Evolutionary conservation across 2,329 filamentous ascomycete genomes (phyloP), one percentile per base, ranked within the genome.

Genomic region (Colletotrichum camelliae): DNA sequence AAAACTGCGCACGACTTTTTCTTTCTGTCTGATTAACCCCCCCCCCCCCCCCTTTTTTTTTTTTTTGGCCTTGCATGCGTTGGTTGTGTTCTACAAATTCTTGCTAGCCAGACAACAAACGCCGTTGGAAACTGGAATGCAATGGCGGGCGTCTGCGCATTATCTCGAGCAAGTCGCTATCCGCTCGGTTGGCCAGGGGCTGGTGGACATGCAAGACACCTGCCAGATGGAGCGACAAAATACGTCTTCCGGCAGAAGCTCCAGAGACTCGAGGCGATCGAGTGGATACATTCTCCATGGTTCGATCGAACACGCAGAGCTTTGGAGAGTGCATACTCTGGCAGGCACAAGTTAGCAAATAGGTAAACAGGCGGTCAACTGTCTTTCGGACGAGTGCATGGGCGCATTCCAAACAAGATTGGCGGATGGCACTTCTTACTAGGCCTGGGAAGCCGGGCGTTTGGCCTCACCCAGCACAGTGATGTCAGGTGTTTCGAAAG

Each of bases 381-480:
- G 57, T 67, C 16, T 67, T 72, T 27, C 35, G 67, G 65, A 62
- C 35, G 24, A 62, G 21, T 61, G 65, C 70, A 67, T 24, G 35
- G 55, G 65, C 24, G 21, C 24, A 24, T 72, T 58, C 15, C 61
- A 57, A 43, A 24, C 31, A 16, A 71, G 39, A 24, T 16, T 62
- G 35, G 52, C 37, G 52, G 43, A 57, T 52, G 24, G n/a, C 37
- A 24, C 58, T 48, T 29, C 29, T 29, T 29, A 4, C 29, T 21
- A 71, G 67, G 48, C 58, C 37, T 65, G 31, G 15, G 60, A 35
- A n/a, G 31, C 60, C 61, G 24, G 33, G 43, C 57, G 21, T 74
- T 74, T 65, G 58, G 72, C 71, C 58, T 74, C 58, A 74, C 29
- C 21, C 24, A 64, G 43, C 27, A 52, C 31, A 58, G 60, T 74